phyloP scores from a whole-genome alignment of 2,329 filamentous ascomycete species.

The Venturia oleaginea region DNA sequence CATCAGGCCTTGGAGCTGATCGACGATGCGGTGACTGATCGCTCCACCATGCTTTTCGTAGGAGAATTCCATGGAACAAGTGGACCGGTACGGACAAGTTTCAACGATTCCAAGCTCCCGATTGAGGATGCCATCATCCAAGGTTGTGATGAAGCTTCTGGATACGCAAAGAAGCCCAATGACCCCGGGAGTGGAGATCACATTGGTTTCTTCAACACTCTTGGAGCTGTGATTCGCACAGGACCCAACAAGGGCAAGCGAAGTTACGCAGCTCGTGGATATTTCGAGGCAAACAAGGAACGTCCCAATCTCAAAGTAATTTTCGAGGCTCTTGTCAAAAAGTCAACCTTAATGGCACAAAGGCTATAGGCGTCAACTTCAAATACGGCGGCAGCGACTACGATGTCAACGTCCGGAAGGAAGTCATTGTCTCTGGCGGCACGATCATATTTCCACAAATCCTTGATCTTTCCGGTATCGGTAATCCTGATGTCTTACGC shows the following conservation, averaged over 20 bases:
- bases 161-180: conserved; percentile 23
- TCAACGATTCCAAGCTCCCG: conserved; percentile 24
- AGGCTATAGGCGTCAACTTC: conserved; percentile 14
- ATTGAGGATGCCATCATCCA: conserved; percentile 20
- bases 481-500: background rate
- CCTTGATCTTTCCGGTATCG: conserved; percentile 14
- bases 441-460: conserved; percentile 9
- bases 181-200: conserved; percentile 30
- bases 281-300: background rate
- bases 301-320: conserved; percentile 32
- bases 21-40: conserved; percentile 21
- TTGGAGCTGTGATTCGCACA: conserved; percentile 20
- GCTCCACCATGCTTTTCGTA: conserved; percentile 23
- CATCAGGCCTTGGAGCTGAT: conserved; percentile 29
- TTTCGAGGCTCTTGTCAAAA: conserved; percentile 38
- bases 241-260: conserved; percentile 2
- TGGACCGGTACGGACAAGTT: conserved; percentile 27
- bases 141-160: conserved; percentile 22
- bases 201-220: conserved; percentile 26
- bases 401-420: background rate
- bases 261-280: conserved; percentile 5
- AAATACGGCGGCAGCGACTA: background rate
- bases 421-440: conserved; percentile 14
- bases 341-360: conserved; percentile 36
- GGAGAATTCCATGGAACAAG: conserved; percentile 27